phyloP scores from a whole-genome alignment of 441 rosid genomes.

The Populus hybrid region DNA sequence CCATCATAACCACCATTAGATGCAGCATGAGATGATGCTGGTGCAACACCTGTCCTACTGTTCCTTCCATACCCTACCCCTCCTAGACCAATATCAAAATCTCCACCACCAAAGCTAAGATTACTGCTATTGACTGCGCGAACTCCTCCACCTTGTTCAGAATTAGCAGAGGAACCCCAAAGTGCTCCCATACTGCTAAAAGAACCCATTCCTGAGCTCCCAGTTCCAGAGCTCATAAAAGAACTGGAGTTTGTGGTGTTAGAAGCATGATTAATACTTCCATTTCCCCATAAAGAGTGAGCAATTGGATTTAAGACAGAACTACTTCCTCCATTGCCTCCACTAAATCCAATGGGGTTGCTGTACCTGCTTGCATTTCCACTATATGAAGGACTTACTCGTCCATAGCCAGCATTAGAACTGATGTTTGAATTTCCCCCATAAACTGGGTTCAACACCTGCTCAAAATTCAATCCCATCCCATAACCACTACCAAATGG shows the following conservation, averaged over 20 bases:
- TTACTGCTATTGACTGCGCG: slow-evolving; percentile 43
- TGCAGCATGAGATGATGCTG: slow-evolving; percentile 53
- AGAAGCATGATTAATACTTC: slow-evolving; percentile 47
- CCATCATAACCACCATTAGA: slow-evolving; percentile 58
- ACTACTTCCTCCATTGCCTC: slow-evolving; percentile 63
- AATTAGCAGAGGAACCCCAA: slow-evolving; percentile 61
- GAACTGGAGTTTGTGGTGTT: slow-evolving; percentile 47
- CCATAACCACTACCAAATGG: slow-evolving; percentile 67
- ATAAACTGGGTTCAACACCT: slow-evolving; percentile 57
- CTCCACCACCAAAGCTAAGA: slow-evolving; percentile 63
- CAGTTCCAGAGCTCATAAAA: slow-evolving; percentile 54
- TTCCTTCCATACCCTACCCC: slow-evolving; percentile 69
- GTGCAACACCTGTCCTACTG: slow-evolving; percentile 44
- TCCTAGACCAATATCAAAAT: slow-evolving; percentile 52
- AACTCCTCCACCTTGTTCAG: slow-evolving; percentile 53
- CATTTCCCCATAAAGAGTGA: slow-evolving; percentile 78
- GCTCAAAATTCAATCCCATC: slow-evolving; percentile 71
- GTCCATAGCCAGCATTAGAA: slow-evolving; percentile 61
- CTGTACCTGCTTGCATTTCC: slow-evolving; percentile 68
- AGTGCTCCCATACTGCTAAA: slow-evolving; percentile 46
- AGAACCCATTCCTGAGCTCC: slow-evolving; percentile 47
- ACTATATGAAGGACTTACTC: slow-evolving; percentile 66
- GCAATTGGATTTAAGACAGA: slow-evolving; percentile 71
- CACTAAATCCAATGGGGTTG: slow-evolving; percentile 60
- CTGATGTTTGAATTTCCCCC: slow-evolving; percentile 53